Conservation (phyloP, 1,284 basidiomycete genomes). For the Chondrostereum purpureum region DNA sequence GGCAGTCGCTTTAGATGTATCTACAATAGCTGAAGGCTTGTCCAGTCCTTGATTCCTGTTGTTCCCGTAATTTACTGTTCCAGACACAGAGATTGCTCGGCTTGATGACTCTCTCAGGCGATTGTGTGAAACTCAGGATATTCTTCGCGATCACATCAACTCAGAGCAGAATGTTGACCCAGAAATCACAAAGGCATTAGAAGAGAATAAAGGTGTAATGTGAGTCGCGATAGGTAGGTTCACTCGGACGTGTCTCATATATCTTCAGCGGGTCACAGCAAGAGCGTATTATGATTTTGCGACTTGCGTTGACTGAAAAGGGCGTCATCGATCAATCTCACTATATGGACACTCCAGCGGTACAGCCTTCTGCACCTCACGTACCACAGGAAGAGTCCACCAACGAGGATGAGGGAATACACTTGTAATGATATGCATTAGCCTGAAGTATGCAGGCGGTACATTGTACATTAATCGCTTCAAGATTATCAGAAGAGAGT, state of each 20-base stretch:
- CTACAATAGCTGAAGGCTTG: slow-evolving; percentile 65
- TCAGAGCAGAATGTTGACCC: slow-evolving; percentile 37
- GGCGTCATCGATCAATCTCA: slow-evolving; percentile 43
- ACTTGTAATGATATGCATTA: neutral
- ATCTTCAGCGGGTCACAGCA: slow-evolving; percentile 57
- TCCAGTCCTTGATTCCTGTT: slow-evolving; percentile 1
- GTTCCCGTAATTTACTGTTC: slow-evolving; percentile 7
- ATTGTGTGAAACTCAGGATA: slow-evolving; percentile 55
- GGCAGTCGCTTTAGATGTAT: slow-evolving; percentile 59
- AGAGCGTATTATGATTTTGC: slow-evolving; percentile 62
- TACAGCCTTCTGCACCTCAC: neutral
- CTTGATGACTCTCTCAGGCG: slow-evolving; percentile 67
- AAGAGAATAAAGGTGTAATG: slow-evolving; percentile 43
- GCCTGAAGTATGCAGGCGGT: neutral
- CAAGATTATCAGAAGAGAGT: slow-evolving; percentile 53
- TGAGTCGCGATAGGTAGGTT: slow-evolving; percentile 20
- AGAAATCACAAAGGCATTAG: slow-evolving; percentile 33
- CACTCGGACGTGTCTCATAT: slow-evolving; percentile 4
- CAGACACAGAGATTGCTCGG: slow-evolving; percentile 60
- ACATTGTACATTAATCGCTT: neutral
- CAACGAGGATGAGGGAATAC: neutral
- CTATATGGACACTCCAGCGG: slow-evolving; percentile 27
- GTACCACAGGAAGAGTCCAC: neutral
- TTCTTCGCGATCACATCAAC: slow-evolving; percentile 43
- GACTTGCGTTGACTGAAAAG: slow-evolving; percentile 55